Conservation (phyloP, 2,329 filamentous ascomycete genomes). For the Fusarium agapanthi region DNA sequence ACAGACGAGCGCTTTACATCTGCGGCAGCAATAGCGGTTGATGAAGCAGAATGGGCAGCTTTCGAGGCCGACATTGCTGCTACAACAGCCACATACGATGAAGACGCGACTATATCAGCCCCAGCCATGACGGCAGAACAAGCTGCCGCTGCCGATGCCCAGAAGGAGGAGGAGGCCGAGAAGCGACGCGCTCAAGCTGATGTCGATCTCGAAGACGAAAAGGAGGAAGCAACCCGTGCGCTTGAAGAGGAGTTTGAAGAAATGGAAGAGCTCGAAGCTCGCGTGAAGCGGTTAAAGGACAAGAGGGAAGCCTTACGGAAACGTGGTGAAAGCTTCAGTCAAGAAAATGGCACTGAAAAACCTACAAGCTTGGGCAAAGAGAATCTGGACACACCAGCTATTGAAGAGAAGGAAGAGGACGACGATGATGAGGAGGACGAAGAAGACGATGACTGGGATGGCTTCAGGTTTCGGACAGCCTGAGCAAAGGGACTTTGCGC, state of each 20-base stretch:
- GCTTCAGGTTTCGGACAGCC: constrained; percentile 58
- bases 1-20: constrained; percentile 28
- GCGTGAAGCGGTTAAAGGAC: constrained; percentile 74
- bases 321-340: constrained; percentile 43
- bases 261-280: constrained; percentile 80
- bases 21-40: constrained; percentile 47
- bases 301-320: constrained; percentile 72
- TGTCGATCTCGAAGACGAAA: constrained; percentile 68
- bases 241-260: constrained; percentile 83
- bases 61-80: constrained; percentile 84
- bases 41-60: constrained; percentile 86
- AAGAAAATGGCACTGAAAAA: constrained; percentile 39
- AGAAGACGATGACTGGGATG: constrained; percentile 64
- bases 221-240: constrained; percentile 77
- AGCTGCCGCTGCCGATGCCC: constrained; percentile 62
- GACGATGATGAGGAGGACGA: constrained; percentile 63
- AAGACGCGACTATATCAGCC: constrained; percentile 71
- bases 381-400: constrained; percentile 41
- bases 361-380: constrained; percentile 39
- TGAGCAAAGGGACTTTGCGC: neutral
- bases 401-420: constrained; percentile 55
- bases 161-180: constrained; percentile 59
- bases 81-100: constrained; percentile 47
- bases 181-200: constrained; percentile 65
- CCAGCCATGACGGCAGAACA: constrained; percentile 73